phyloP scores from a whole-genome alignment of 768 basidiomycete species.

The Termitomyces sp. region DNA sequence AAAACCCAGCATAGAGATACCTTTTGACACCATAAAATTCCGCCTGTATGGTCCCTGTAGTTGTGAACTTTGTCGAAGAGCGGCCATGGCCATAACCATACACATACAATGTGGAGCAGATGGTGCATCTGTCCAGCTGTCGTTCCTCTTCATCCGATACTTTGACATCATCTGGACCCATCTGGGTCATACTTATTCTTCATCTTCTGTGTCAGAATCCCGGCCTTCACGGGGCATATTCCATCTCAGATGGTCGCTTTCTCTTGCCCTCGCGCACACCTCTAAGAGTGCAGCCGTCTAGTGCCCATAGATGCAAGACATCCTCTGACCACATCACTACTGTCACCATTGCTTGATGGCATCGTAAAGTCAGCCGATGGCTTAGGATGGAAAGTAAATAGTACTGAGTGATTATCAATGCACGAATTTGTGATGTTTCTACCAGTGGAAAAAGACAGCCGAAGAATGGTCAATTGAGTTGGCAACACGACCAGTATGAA shows the following conservation, averaged over 20 bases:
- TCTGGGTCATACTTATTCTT: neutral
- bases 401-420: neutral
- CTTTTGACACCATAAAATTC: conserved; percentile 1
- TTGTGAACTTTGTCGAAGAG: neutral
- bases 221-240: neutral
- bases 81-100: neutral
- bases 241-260: neutral
- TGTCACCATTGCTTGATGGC: conserved; percentile 4
- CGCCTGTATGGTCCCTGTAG: neutral
- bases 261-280: neutral
- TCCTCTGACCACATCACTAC: neutral
- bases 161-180: neutral
- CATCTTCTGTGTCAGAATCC: neutral
- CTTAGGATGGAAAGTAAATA: conserved; percentile 6
- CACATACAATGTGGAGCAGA: neutral
- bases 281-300: neutral
- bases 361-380: conserved; percentile 1
- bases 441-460: neutral
- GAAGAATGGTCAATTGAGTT: neutral
- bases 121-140: neutral
- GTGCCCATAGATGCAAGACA: neutral
- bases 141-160: neutral
- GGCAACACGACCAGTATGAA: neutral
- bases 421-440: neutral
- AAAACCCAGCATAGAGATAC: neutral